These are phyloP conservation scores for Mycena alexandri DNA, from an alignment of 768 basidiomycete genomes.

Conservation along the genomic window DNA sequence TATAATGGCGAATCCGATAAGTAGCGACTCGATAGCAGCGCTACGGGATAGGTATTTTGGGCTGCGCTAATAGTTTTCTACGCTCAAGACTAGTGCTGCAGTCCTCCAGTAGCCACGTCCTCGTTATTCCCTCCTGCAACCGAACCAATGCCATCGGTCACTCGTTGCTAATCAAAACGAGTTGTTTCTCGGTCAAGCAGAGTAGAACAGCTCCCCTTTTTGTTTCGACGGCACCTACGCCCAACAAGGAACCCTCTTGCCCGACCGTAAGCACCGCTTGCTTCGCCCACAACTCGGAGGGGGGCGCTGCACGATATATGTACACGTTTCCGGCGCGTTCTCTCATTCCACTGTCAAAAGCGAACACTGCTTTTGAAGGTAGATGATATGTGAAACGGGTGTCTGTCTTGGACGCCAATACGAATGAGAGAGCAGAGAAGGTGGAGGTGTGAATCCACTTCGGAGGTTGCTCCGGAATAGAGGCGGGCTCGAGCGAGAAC, in stretches of 20 bases:
- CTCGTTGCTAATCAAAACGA: conserved; percentile 67
- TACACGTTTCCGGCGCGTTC: conserved; percentile 87
- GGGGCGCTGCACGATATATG: conserved; percentile 75
- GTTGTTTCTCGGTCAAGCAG: conserved; percentile 82
- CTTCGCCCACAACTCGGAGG: conserved; percentile 73
- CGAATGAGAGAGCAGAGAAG: conserved; percentile 91
- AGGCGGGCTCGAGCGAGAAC: conserved; percentile 60
- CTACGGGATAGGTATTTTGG: too few species aligned
- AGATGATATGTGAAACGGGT: conserved; percentile 89
- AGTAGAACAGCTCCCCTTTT: conserved; percentile 60
- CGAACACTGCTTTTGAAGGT: conserved; percentile 68
- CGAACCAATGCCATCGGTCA: not conserved
- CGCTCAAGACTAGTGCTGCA: too few species aligned
- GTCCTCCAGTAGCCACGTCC: too few species aligned
- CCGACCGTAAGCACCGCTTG: conserved; percentile 87
- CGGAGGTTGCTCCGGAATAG: conserved; percentile 42
- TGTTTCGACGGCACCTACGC: conserved; percentile 68
- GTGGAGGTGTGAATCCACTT: conserved; percentile 85
- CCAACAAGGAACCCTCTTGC: conserved; percentile 79
- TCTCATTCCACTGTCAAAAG: conserved; percentile 83
- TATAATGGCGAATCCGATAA: too few species aligned
- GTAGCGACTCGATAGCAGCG: too few species aligned
- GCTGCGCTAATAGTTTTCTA: too few species aligned
- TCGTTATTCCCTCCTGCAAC: too few species aligned
- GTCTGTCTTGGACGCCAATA: conserved; percentile 93